These are phyloP conservation scores for Planoprotostelium fungivorum DNA, from an alignment of 78 protist genomes.

Conservation along the genomic window DNA sequence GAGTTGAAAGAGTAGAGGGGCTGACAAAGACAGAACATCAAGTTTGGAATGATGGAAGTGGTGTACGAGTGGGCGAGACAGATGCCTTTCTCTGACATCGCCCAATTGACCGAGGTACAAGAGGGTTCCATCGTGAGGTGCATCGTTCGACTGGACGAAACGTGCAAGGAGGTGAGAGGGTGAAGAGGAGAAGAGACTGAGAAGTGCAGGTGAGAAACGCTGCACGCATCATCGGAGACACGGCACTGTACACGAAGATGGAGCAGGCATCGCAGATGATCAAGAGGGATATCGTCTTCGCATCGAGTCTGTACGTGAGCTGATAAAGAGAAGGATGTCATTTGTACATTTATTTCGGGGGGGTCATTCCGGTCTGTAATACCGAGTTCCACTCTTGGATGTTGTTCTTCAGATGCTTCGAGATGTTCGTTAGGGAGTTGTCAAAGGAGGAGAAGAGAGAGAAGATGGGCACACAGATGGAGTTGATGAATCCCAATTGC, in stretches of 20 bases:
- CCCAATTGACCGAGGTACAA: constrained; percentile 68
- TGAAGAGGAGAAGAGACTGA: background rate
- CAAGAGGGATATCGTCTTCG: constrained; percentile 87
- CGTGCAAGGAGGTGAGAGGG: constrained; percentile 77
- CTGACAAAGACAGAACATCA: constrained; percentile 10
- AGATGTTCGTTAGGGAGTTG: background rate
- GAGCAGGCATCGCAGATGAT: constrained; percentile 76
- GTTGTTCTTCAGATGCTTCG: background rate
- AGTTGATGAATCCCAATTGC: constrained; percentile 8
- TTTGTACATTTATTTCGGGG: background rate
- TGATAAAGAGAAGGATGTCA: too few relatives aligned
- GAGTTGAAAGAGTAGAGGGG: background rate
- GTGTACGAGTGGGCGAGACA: constrained; percentile 92
- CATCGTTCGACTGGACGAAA: constrained; percentile 80
- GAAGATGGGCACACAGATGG: constrained; percentile 10
- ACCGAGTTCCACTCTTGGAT: background rate
- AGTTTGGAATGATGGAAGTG: constrained; percentile 71
- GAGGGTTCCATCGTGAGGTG: constrained; percentile 91
- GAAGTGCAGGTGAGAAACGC: constrained; percentile 69
- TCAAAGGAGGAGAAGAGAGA: background rate
- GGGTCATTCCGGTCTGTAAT: background rate
- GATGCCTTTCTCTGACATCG: constrained; percentile 71
- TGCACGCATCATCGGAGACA: constrained; percentile 89
- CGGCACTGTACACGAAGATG: constrained; percentile 76
- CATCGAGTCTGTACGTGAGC: constrained; percentile 72